Evolutionary conservation across 2,329 filamentous ascomycete species (phyloP), one percentile per base, ranked within the genome.

Genomic region (Xylaria sp.): DNA sequence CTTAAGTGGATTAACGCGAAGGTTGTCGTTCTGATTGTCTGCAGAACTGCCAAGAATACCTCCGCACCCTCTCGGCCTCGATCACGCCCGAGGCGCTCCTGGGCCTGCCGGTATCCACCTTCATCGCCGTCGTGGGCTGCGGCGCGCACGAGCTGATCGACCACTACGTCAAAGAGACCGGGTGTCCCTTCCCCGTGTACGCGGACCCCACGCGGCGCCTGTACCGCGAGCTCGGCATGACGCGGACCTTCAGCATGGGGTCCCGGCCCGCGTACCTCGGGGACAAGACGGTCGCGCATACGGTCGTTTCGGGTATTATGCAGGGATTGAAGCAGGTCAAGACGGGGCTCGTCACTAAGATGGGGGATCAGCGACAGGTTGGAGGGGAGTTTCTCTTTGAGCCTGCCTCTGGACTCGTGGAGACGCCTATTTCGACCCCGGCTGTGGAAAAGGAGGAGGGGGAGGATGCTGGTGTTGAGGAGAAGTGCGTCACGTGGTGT

Each of bases 321-420:
- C 90, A 93, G 78, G 87, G 83, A 0, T 77, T 94, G 39, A 87
- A 83, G 73, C 83, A 89, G 68, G 80, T 90, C 1, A 84, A 85
- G 18, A 82, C 78, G 8, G 90, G 89, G 0, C 81, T 91, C 58
- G 88, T 86, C 5, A 81, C 88, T 69, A 90, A 89, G 78, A 88
- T 87, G 23, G 92, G 92, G 2, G 87, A 92, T 76, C 84, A 87
- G 76, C 83, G 86, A 62, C 91, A 94, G 80, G 89, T 92, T 2
- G 92, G 92, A 28, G 92, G 92, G 12, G 92, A 94, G 81, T 93
- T 94, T 70, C 78, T 94, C n/a, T 94, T 94, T 72, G 90, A 92
- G 76, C 86, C 86, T 3, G 75, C 74, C 2, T 72, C 67, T 0
- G 68, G 79, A 1, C 79, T 83, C 3, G 68, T 86, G 52, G 79